phyloP scores from a whole-genome alignment of 805 yeast genomes.

The Cyberlindnera sargentensis region DNA sequence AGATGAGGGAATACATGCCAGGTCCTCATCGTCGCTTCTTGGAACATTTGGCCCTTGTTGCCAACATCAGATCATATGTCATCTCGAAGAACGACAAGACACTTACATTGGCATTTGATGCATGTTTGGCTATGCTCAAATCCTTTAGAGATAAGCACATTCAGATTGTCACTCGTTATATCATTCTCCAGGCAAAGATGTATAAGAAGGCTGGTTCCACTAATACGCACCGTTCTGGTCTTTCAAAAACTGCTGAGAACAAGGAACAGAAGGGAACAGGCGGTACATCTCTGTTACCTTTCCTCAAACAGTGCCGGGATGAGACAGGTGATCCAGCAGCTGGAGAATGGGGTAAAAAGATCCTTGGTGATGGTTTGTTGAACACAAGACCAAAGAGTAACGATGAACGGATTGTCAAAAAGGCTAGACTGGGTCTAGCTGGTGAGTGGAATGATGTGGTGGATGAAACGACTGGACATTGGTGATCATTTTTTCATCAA shows the following conservation, averaged over 20 bases:
- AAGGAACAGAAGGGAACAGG: constrained; percentile 80
- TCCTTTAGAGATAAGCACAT: constrained; percentile 88
- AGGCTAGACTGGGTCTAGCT: constrained; percentile 26
- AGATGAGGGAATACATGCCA: constrained; percentile 91
- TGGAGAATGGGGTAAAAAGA: constrained; percentile 82
- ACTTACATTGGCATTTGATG: constrained; percentile 71
- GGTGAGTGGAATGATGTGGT: constrained; percentile 24
- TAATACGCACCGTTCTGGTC: constrained; percentile 58
- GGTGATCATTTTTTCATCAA: constrained; percentile 15
- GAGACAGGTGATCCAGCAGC: constrained; percentile 95
- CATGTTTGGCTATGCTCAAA: constrained; percentile 82
- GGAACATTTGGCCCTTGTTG: constrained; percentile 46
- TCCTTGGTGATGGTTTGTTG: constrained; percentile 46
- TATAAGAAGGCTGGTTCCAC: constrained; percentile 44
- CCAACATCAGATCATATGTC: constrained; percentile 63
- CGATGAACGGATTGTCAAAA: constrained; percentile 15
- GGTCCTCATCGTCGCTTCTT: constrained; percentile 74
- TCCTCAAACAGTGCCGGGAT: constrained; percentile 90
- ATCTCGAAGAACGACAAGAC: constrained; percentile 41
- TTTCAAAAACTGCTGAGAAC: constrained; percentile 40
- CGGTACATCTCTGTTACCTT: constrained; percentile 86
- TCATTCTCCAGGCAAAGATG: constrained; percentile 69
- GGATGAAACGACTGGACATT: constrained; percentile 27
- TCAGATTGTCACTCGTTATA: constrained; percentile 84
- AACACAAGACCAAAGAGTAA: constrained; percentile 15